Evolutionary conservation across 2,329 filamentous ascomycete species (phyloP), one percentile per base, ranked within the genome.

Genomic region (Mycosphaerella sp.): DNA sequence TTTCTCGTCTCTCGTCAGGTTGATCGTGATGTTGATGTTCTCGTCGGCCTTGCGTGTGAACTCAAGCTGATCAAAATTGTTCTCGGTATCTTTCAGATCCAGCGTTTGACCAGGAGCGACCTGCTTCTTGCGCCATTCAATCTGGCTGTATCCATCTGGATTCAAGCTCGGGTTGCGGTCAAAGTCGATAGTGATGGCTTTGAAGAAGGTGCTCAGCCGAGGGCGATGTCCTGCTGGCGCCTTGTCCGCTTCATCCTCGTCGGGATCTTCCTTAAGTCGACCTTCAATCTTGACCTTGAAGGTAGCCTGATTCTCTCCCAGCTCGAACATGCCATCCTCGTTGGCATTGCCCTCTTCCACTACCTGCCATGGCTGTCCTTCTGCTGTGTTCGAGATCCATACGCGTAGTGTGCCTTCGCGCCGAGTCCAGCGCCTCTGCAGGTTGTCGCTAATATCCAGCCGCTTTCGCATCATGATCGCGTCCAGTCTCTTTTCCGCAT

Each of bases 271-370:
- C 23, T 97, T 77, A 50, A 97, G 74, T 31, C 86, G 82, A 41
- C 89, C 93, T 72, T 96, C 89, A 58, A 98, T 92, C 74, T 91
- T 95, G 62, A 98, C 89, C 54, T 85, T 83, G 70, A 91, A 98
- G 9, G 85, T 87, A 2, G 89, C 86, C 63, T 90, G 86, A 59
- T 83, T 89, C 49, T 84, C 83, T 50, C 83, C 84, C 66, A 95
- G 91, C 67, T 95, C 90, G 61, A 93, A 93, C 34, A 66, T 69
- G 36, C 81, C 82, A 67, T 92, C 85, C 9, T 85, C 80, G 57
- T 85, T 84, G 17, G 56, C 62, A 23, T 61, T 63, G 26, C 64
- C 67, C 23, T 70, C 69, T 48, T 70, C 68, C 63, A 78, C 81
- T 39, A 78, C 80, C 73, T 98, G 93, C 93, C 93, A 97, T 32